Evolutionary conservation across 2,329 filamentous ascomycete genomes (phyloP).

Genomic region (Fusarium sp.): DNA sequence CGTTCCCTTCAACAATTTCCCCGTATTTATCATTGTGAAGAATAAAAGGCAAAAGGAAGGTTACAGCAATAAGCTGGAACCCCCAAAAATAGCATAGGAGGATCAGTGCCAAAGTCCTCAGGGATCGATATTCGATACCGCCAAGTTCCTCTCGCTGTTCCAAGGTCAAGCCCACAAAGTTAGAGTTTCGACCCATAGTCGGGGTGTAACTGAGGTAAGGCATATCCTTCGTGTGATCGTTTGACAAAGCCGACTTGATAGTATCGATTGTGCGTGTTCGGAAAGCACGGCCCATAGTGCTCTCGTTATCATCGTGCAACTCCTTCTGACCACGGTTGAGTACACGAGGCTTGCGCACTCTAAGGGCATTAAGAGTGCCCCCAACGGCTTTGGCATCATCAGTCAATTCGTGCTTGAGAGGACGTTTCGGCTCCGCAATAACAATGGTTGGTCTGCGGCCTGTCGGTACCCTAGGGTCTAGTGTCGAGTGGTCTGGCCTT

Average conservation of each 20-base stretch:
- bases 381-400: constrained; percentile 56
- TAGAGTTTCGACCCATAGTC: constrained; percentile 91
- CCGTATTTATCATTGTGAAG: constrained; percentile 69
- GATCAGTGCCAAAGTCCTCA: constrained; percentile 85
- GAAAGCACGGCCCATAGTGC: constrained; percentile 38
- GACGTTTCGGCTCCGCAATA: constrained; percentile 69
- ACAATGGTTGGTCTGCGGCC: constrained; percentile 67
- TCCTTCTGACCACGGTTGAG: constrained; percentile 52
- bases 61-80: constrained; percentile 80
- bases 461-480: constrained; percentile 38
- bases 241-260: constrained; percentile 65
- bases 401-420: constrained; percentile 48
- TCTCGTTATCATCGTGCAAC: constrained; percentile 50
- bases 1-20: constrained; percentile 67
- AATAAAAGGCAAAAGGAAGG: constrained; percentile 85
- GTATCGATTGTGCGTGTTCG: constrained; percentile 64
- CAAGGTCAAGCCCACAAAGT: constrained; percentile 86
- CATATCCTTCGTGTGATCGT: constrained; percentile 67
- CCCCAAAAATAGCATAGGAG: constrained; percentile 83
- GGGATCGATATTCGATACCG: constrained; percentile 92
- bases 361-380: constrained; percentile 53
- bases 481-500: constrained; percentile 31
- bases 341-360: constrained; percentile 55
- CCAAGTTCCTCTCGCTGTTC: constrained; percentile 95
- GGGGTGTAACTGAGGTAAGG: constrained; percentile 96